Percentiles rank a stretch among this genome's conserved stretches.
Evolutionary conservation across 805 yeast species (phyloP).

Genomic region (Sugiyamaella lignohabitans): DNA sequence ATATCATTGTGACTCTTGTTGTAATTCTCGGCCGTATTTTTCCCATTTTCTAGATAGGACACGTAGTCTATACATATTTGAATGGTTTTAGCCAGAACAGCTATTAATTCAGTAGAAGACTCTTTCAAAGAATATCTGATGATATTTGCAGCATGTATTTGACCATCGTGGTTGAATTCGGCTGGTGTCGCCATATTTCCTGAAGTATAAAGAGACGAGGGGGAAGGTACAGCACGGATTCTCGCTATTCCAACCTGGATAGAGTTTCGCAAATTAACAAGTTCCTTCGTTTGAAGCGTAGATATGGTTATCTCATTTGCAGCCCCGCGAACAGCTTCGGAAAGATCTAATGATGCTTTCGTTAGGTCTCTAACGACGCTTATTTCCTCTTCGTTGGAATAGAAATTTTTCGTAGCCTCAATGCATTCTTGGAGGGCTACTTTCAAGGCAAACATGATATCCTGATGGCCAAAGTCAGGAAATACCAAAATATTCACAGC

Average conservation of each 20-base stretch:
- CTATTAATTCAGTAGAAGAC: slow-evolving; percentile 8
- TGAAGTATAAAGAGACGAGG: not conserved
- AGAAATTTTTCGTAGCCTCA: slow-evolving; percentile 13
- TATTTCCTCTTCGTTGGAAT: slow-evolving; percentile 17
- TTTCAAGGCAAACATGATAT: slow-evolving; percentile 26
- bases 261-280: slow-evolving; percentile 38
- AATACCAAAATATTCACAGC: slow-evolving; percentile 32
- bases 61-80: slow-evolving; percentile 16
- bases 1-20: not conserved
- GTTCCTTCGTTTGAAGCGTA: slow-evolving; percentile 28
- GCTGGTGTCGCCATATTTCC: slow-evolving; percentile 2
- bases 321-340: slow-evolving; percentile 41
- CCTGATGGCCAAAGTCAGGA: slow-evolving; percentile 39
- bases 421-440: slow-evolving; percentile 4
- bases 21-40: not conserved
- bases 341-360: slow-evolving; percentile 29
- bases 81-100: not conserved
- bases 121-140: slow-evolving; percentile 6
- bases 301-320: slow-evolving; percentile 37
- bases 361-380: slow-evolving; percentile 31
- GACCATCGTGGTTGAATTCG: not conserved
- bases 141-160: not conserved
- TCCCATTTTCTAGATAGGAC: slow-evolving; percentile 10
- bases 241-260: slow-evolving; percentile 38
- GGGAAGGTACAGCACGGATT: slow-evolving; percentile 36